Evolutionary conservation across 179 eudicot genomes (phyloP).

Genomic region (Camellia oleifera): DNA sequence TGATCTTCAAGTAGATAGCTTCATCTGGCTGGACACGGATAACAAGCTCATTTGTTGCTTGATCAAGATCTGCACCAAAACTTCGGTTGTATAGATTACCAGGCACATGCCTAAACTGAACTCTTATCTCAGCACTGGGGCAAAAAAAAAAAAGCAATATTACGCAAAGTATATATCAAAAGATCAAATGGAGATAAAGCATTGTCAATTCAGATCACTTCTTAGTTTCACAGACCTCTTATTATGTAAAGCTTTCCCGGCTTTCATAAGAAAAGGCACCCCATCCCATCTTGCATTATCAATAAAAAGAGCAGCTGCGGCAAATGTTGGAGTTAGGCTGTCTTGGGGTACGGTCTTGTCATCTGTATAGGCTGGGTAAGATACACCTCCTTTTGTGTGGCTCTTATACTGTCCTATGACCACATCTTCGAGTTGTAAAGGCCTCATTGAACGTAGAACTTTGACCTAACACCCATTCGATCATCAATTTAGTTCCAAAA

Average conservation of each 20-base stretch:
- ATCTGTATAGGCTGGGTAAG: constrained; percentile 78
- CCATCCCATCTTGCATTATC: constrained; percentile 99
- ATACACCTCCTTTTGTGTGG: constrained; percentile 75
- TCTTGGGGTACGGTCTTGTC: constrained; percentile 85
- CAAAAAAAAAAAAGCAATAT: constrained; percentile 8
- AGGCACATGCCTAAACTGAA: constrained; percentile 92
- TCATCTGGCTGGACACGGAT: constrained; percentile 96
- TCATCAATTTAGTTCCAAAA: constrained; percentile 1
- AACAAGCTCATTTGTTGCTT: constrained; percentile 91
- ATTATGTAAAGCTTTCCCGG: constrained; percentile 89
- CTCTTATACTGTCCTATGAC: constrained; percentile 85
- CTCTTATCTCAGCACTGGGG: constrained; percentile 89
- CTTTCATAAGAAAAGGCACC: constrained; percentile 97
- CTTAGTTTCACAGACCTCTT: constrained; percentile 51
- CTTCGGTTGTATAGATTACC: constrained; percentile 80
- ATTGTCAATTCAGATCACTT: neutral
- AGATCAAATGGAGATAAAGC: neutral
- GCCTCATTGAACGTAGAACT: constrained; percentile 95
- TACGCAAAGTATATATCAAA: neutral
- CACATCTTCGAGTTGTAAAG: constrained; percentile 69
- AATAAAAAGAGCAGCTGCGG: constrained; percentile 94
- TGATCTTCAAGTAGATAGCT: constrained; percentile 84
- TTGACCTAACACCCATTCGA: constrained; percentile 57
- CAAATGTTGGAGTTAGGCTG: constrained; percentile 94
- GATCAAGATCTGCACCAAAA: constrained; percentile 82